These are phyloP conservation scores for Manihot esculenta DNA, from an alignment of 441 rosid species.

Conservation along the genomic window DNA sequence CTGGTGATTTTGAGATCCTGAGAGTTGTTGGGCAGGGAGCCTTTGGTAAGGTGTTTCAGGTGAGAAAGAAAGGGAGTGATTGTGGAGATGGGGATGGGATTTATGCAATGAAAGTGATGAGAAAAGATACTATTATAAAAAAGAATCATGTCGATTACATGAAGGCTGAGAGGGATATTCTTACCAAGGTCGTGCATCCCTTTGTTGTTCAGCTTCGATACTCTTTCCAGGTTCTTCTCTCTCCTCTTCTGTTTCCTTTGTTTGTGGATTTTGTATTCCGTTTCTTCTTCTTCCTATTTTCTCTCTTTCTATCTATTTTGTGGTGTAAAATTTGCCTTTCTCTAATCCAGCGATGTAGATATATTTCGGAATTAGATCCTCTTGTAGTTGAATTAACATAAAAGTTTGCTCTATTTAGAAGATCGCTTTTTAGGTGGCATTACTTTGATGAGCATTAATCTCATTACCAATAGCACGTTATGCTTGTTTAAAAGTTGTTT, in stretches of 20 bases:
- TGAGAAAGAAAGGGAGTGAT: conserved; percentile 41
- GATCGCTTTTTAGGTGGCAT: neutral
- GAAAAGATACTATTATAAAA: conserved; percentile 58
- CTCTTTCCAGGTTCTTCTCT: conserved; percentile 60
- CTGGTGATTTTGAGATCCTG: conserved; percentile 61
- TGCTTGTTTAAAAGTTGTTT: neutral
- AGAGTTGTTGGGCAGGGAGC: conserved; percentile 76
- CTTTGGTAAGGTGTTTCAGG: conserved; percentile 72
- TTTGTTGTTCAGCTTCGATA: conserved; percentile 66
- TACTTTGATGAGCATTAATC: neutral
- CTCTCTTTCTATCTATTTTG: no score
- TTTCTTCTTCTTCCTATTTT: neutral
- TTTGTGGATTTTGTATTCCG: neutral
- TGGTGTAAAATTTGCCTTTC: no score
- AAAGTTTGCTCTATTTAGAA: neutral
- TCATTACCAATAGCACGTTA: neutral
- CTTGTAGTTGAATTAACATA: neutral
- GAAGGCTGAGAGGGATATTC: conserved; percentile 76
- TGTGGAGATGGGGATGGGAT: conserved; percentile 46
- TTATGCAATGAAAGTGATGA: conserved; percentile 79
- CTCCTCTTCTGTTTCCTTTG: neutral
- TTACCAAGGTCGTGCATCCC: conserved; percentile 66
- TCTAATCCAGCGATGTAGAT: no score
- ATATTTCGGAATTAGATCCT: neutral
- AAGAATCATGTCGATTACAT: conserved; percentile 78